phyloP scores from a whole-genome alignment of 2,329 filamentous ascomycete species.

The Colletotrichum phormii region DNA sequence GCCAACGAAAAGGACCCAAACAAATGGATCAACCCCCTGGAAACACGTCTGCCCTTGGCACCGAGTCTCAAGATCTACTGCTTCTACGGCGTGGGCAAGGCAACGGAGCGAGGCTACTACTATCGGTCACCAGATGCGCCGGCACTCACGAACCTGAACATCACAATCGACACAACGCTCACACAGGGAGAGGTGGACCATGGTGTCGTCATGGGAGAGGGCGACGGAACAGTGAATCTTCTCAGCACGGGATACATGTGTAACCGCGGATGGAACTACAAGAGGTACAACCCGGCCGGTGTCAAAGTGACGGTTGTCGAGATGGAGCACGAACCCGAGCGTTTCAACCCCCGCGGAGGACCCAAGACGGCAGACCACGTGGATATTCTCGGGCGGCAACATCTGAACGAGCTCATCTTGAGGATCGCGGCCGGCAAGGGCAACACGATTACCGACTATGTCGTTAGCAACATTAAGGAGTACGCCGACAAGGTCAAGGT shows the following conservation, averaged over 20 bases:
- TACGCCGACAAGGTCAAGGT: conserved; percentile 89
- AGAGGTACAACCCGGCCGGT: conserved; percentile 90
- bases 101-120: conserved; percentile 92
- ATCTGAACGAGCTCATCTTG: conserved; percentile 90
- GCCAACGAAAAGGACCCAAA: conserved; percentile 79
- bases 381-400: conserved; percentile 90
- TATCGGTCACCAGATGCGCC: conserved; percentile 79
- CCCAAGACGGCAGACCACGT: conserved; percentile 88
- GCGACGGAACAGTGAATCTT: conserved; percentile 95
- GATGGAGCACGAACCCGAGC: conserved; percentile 96
- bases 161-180: conserved; percentile 77
- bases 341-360: conserved; percentile 84
- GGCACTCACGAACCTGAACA: conserved; percentile 74
- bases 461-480: conserved; percentile 83
- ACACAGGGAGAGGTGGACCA: conserved; percentile 77
- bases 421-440: conserved; percentile 88
- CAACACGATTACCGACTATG: conserved; percentile 79
- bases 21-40: conserved; percentile 97
- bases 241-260: conserved; percentile 97
- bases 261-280: conserved; percentile 91
- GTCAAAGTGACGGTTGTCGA: conserved; percentile 87
- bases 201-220: conserved; percentile 95
- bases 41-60: conserved; percentile 86
- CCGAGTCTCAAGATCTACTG: conserved; percentile 95
- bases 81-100: conserved; percentile 96